Evolutionary conservation across 257 asterid genomes (phyloP).

Genomic region (Ajuga chamaepitys): DNA sequence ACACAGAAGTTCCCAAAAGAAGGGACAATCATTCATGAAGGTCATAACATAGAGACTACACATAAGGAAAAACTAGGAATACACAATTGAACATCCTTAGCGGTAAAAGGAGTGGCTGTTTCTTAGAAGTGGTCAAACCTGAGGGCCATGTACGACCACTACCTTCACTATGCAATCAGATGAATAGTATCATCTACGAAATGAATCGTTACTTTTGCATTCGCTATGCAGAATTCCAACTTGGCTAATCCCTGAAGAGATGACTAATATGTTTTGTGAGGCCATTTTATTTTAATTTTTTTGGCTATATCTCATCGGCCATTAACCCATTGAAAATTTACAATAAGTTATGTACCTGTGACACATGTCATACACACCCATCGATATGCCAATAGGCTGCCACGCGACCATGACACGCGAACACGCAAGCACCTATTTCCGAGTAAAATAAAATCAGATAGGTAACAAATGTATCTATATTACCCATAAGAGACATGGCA

Average conservation of each 20-base stretch:
- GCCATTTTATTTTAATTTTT: background rate
- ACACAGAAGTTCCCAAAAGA: background rate
- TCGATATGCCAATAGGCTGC: slow-evolving; percentile 89
- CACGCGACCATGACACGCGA: slow-evolving; percentile 95
- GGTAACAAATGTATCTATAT: background rate
- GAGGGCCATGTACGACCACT: too few species aligned
- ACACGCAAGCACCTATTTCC: slow-evolving; percentile 83
- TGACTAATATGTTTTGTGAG: background rate
- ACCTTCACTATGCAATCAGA: background rate
- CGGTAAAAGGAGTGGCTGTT: background rate
- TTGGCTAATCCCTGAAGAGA: background rate
- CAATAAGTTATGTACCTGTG: slow-evolving; percentile 53
- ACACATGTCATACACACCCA: slow-evolving; percentile 97
- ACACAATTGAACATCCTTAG: background rate
- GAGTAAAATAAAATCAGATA: slow-evolving; percentile 15
- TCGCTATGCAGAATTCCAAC: background rate
- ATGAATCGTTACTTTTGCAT: background rate
- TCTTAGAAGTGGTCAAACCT: background rate
- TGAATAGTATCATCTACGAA: background rate
- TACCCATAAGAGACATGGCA: background rate
- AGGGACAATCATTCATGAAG: background rate
- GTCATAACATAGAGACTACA: background rate
- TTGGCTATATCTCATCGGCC: background rate
- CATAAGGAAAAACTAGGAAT: background rate
- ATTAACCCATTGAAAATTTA: background rate